Evolutionary conservation across 2,329 filamentous ascomycete species (phyloP).

Genomic region (Hypocreales sp.): DNA sequence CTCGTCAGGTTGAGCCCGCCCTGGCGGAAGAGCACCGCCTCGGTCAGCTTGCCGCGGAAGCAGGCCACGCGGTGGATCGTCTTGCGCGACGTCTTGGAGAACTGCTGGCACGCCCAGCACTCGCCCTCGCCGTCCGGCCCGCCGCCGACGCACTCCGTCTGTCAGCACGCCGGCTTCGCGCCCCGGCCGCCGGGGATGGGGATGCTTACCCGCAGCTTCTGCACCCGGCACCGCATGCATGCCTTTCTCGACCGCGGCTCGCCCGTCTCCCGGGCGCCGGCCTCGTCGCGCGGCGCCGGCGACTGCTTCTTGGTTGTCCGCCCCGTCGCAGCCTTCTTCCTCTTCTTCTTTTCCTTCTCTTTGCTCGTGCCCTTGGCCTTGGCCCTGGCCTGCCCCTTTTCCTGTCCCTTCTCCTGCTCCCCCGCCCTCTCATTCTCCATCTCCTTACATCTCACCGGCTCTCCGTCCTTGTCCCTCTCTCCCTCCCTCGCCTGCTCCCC

Average conservation of each 20-base stretch:
- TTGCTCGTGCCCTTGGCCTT: not conserved
- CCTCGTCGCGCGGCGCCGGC: conserved; percentile 7
- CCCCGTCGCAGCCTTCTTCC: too few relatives aligned
- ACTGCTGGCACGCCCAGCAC: conserved; percentile 24
- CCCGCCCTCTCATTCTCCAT: too few relatives aligned
- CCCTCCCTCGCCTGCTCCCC: too few relatives aligned
- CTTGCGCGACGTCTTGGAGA: conserved; percentile 25
- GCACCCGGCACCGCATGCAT: conserved; percentile 28
- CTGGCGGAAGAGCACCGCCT: conserved; percentile 23
- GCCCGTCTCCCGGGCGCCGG: conserved; percentile 15
- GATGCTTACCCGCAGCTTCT: conserved; percentile 24
- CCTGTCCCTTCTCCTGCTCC: too few relatives aligned
- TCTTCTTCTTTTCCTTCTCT: too few relatives aligned
- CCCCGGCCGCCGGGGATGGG: not conserved
- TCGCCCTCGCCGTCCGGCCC: conserved; percentile 12
- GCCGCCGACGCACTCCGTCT: conserved; percentile 21
- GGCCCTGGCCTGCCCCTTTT: too few relatives aligned
- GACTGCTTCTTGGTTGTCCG: too few relatives aligned
- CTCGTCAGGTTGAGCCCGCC: conserved; percentile 27
- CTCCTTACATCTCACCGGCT: too few relatives aligned
- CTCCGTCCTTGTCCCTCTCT: too few relatives aligned
- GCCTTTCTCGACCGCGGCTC: conserved; percentile 20
- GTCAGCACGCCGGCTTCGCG: too few relatives aligned
- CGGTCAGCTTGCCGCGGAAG: conserved; percentile 24
- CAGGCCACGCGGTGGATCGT: conserved; percentile 30